Evolutionary conservation across 1,139 yeast genomes (phyloP), one percentile per base, ranked within the genome.

Genomic region (Magnusiomyces clavatus): DNA sequence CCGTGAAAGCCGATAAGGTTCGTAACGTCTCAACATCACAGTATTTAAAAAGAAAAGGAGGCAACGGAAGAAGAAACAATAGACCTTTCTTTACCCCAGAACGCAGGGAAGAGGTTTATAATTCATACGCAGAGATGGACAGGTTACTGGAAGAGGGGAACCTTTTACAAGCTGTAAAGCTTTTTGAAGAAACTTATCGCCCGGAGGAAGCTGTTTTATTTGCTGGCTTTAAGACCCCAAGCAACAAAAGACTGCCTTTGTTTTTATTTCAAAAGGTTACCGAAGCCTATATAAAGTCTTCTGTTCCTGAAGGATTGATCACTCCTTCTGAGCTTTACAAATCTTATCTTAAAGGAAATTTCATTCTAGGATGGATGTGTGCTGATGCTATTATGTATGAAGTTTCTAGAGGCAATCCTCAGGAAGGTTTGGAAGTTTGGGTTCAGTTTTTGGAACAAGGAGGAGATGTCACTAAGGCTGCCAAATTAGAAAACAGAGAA

Each of bases 341-440:
- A 47, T 52, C 56, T 46, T 58, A 54, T 42, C 53, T 61, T 13
- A 56, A 54, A 31, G 58, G 57, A 13, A 58, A 57, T 3, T 51
- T 57, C 2, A 54, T 58, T 11, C 49, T 57, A 29, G 64, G 66
- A 19, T 64, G 67, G 67, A 61, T 63, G 58, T 57, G 61, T 40
- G 51, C 61, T 8, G 52, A 57, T n/a, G 59, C 62, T 12, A 62
- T 64, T 43, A 51, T 61, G 50, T 53, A 54, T 29, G 64, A 60
- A 19, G 53, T 65, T 12, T 36, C 51, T 20, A 53, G 54, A 2
- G 68, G 64, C 19, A 48, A 57, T 20, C 60, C 65, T 11, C 61
- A 62, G 31, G 53, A 57, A 39, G 72, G 65, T 16, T 54, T 69
- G 20, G 68, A 66, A 47, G 53, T 62, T 20, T 69, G 71, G 70